Evolutionary conservation across 495 filamentous ascomycete genomes (phyloP).

Genomic region (Oidiodendron maius): DNA sequence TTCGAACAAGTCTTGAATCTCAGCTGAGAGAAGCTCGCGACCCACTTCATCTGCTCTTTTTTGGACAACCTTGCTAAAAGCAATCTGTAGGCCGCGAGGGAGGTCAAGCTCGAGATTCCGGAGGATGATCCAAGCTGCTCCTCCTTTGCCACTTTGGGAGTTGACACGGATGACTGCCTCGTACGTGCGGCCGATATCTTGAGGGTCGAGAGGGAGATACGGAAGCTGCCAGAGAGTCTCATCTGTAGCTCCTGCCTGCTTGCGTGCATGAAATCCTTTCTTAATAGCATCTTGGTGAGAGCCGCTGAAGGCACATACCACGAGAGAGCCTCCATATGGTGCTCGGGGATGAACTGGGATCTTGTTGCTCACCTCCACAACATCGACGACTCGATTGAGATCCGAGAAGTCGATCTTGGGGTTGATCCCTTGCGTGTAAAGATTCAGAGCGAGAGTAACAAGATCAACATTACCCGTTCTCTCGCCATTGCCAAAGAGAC

Average conservation of each 20-base stretch:
- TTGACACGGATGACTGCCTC: constrained; percentile 98
- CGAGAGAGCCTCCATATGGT: constrained; percentile 85
- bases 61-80: constrained; percentile 86
- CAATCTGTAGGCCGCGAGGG: constrained; percentile 86
- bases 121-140: constrained; percentile 90
- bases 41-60: constrained; percentile 63
- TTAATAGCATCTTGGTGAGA: constrained; percentile 98
- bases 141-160: constrained; percentile 92
- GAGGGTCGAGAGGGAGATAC: constrained; percentile 88
- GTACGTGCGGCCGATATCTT: constrained; percentile 92
- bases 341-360: constrained; percentile 86
- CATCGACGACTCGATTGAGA: constrained; percentile 78
- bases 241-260: constrained; percentile 49
- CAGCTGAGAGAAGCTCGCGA: constrained; percentile 74
- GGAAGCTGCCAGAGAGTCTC: constrained; percentile 68
- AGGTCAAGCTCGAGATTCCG: constrained; percentile 85
- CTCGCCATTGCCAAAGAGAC: constrained; percentile 93
- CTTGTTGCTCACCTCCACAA: constrained; percentile 90
- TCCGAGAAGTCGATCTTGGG: constrained; percentile 91
- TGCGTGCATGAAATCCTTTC: constrained; percentile 80
- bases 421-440: constrained; percentile 91
- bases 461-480: constrained; percentile 95
- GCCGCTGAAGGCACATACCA: constrained; percentile 84
- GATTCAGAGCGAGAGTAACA: constrained; percentile 89
- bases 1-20: constrained; percentile 85